Conservation (phyloP, 768 basidiomycete species). For the Trametes elegans region DNA sequence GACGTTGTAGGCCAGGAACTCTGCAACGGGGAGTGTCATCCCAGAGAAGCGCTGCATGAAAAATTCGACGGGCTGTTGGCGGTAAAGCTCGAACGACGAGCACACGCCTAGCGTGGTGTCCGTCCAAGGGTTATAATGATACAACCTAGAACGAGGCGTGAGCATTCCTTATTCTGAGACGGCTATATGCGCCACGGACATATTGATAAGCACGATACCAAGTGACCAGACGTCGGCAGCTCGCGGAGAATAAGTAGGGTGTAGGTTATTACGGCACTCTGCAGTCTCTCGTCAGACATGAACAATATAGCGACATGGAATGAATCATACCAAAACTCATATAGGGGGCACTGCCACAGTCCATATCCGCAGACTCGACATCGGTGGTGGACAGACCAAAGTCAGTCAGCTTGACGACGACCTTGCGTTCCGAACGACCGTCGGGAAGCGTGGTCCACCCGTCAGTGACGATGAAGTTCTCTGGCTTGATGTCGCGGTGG, state of each 20-base stretch:
- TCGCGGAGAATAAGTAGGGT: slow-evolving; percentile 90
- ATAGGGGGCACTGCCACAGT: slow-evolving; percentile 97
- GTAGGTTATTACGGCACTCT: slow-evolving; percentile 98
- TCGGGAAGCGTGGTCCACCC: slow-evolving; percentile 55
- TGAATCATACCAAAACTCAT: slow-evolving; percentile 87
- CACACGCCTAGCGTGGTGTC: slow-evolving; percentile 84
- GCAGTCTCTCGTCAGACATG: slow-evolving; percentile 18
- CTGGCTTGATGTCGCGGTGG: slow-evolving; percentile 98
- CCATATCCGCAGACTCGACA: slow-evolving; percentile 88
- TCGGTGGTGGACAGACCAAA: slow-evolving; percentile 95
- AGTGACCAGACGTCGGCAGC: slow-evolving; percentile 99
- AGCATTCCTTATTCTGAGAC: slow-evolving; percentile 4
- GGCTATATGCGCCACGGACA: slow-evolving; percentile 48
- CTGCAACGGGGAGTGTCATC: slow-evolving; percentile 83
- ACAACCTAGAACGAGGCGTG: slow-evolving; percentile 60
- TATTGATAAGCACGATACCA: slow-evolving; percentile 98
- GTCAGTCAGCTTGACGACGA: slow-evolving; percentile 94
- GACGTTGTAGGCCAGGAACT: slow-evolving; percentile 79
- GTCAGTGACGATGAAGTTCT: slow-evolving; percentile 96
- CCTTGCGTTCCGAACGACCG: slow-evolving; percentile 72
- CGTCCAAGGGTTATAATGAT: slow-evolving; percentile 98
- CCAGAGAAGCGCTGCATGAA: slow-evolving; percentile 89
- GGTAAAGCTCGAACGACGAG: slow-evolving; percentile 79
- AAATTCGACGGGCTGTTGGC: slow-evolving; percentile 76
- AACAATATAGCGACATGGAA: background rate